These are phyloP conservation scores for Colletotrichum orchidophilum DNA, from an alignment of 2,329 filamentous ascomycete genomes.

Conservation along the genomic window DNA sequence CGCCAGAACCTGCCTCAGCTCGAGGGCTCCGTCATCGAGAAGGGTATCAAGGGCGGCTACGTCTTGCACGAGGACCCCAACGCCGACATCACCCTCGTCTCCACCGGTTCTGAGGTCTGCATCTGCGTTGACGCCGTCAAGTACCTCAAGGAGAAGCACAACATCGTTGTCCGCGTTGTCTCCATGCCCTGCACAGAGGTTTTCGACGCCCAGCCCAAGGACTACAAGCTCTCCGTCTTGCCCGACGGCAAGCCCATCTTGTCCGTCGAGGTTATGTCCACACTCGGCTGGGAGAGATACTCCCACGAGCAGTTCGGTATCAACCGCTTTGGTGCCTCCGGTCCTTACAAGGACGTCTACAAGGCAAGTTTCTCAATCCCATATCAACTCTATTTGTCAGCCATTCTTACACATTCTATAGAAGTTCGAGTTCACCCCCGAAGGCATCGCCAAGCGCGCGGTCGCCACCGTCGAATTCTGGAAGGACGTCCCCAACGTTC, in stretches of 20 bases:
- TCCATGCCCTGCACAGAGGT: constrained; percentile 98
- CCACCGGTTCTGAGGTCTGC: constrained; percentile 94
- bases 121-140: constrained; percentile 94
- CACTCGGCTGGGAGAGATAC: constrained; percentile 98
- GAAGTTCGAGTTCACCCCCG: constrained; percentile 99
- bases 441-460: constrained; percentile 95
- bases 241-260: constrained; percentile 93
- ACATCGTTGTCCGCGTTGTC: constrained; percentile 88
- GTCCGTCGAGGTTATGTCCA: constrained; percentile 96
- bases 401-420: constrained; percentile 56
- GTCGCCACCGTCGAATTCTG: constrained; percentile 94
- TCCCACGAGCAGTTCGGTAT: constrained; percentile 99
- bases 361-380: constrained; percentile 64
- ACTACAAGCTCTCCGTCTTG: constrained; percentile 91
- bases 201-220: constrained; percentile 93
- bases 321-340: constrained; percentile 98
- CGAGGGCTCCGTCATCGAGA: constrained; percentile 90
- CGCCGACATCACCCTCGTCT: constrained; percentile 88
- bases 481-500: constrained; percentile 90
- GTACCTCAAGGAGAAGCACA: constrained; percentile 88
- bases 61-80: constrained; percentile 85
- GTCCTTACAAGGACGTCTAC: constrained; percentile 98
- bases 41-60: constrained; percentile 95
- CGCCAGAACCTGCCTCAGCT: constrained; percentile 99
- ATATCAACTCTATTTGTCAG: background rate